Evolutionary conservation across 345 rosid species (phyloP).

Genomic region (Pseudoturritis turrita): DNA sequence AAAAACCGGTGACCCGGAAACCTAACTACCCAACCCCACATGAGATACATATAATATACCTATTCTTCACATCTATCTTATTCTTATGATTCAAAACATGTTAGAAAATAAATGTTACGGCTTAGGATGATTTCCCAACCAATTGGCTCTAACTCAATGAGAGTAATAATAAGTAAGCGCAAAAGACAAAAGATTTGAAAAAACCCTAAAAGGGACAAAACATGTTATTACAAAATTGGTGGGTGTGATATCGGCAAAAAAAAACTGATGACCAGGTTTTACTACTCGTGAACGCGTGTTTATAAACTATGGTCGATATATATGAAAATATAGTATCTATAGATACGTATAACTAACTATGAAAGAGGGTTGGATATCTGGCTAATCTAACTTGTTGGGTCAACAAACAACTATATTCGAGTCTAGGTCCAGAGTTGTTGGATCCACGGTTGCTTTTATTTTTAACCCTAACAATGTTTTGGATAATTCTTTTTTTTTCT

Average conservation of each 20-base stretch:
- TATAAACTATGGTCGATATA: constrained; percentile 5
- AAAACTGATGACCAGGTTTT: constrained; percentile 19
- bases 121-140: constrained; percentile 24
- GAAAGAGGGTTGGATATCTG: constrained; percentile 23
- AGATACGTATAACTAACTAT: constrained; percentile 8
- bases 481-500: not conserved
- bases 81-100: not conserved
- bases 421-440: constrained; percentile 25
- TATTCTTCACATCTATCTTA: not conserved
- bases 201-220: constrained; percentile 17
- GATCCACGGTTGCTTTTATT: constrained; percentile 7
- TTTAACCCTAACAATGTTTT: not conserved
- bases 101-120: not conserved
- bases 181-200: not conserved
- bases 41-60: not conserved
- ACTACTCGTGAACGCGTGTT: constrained; percentile 22
- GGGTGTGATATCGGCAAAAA: constrained; percentile 8
- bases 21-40: not conserved
- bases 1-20: not conserved
- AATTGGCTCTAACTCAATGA: constrained; percentile 12
- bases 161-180: constrained; percentile 4
- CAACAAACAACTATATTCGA: constrained; percentile 25
- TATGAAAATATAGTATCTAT: not conserved
- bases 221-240: constrained; percentile 26
- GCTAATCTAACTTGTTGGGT: constrained; percentile 34